A percentile compares a stretch with the other conserved stretches of the same genome.
Conservation (phyloP, 371 early-diverging fungal species). For the Mucor irregularis region DNA sequence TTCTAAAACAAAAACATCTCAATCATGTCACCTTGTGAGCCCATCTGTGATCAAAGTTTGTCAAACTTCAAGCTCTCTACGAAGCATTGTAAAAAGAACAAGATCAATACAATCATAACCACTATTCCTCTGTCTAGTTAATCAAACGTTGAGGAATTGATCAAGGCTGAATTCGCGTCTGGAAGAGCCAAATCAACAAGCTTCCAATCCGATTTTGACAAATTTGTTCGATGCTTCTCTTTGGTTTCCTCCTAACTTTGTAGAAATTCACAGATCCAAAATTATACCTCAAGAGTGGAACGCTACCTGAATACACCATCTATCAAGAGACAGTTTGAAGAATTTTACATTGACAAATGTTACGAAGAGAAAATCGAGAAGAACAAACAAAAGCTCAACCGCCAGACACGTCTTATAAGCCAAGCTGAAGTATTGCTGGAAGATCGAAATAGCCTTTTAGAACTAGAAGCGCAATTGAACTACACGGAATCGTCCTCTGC, state of each 20-base stretch:
- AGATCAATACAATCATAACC: constrained; percentile 11
- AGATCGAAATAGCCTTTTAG: constrained; percentile 5
- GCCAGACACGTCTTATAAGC: constrained; percentile 5
- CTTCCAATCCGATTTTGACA: constrained; percentile 11
- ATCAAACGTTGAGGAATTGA: constrained; percentile 6
- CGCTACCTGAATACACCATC: constrained; percentile 6
- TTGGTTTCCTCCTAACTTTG: constrained; percentile 9
- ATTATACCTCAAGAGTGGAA: constrained; percentile 9
- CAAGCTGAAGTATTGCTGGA: constrained; percentile 10
- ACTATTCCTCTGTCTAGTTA: constrained; percentile 8
- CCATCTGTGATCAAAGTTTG: constrained; percentile 1
- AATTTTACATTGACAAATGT: constrained; percentile 2
- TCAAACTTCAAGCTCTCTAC: constrained; percentile 7
- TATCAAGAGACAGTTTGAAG: constrained; percentile 4
- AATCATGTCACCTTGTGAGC: no score
- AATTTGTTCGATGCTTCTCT: constrained; percentile 11
- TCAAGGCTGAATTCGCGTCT: constrained; percentile 10
- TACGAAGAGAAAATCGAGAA: constrained; percentile 6
- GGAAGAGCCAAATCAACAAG: constrained; percentile 13
- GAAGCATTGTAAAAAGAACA: constrained; percentile 7
- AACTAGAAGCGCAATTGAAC: constrained; percentile 4
- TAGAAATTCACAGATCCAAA: constrained; percentile 10
- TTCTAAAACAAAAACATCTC: no score
- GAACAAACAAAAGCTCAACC: constrained; percentile 9
- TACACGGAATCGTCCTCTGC: not conserved